These are phyloP conservation scores for Stygiomarasmius scandens DNA, from an alignment of 1,284 basidiomycete species.

Conservation along the genomic window DNA sequence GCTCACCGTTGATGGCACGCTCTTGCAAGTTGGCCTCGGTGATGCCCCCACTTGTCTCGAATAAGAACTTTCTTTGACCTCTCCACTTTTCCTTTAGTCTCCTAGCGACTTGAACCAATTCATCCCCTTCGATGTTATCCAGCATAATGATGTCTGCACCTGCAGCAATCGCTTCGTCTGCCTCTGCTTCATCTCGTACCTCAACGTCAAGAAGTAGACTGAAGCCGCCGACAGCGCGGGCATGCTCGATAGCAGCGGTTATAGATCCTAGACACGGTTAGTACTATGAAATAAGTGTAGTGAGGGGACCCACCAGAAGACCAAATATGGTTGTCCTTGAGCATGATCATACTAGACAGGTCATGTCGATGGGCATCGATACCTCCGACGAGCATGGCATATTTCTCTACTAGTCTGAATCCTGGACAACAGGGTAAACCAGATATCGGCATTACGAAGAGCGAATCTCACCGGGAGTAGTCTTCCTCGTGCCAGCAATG, in stretches of 20 bases:
- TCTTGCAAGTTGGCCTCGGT: constrained; percentile 82
- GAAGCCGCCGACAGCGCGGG: constrained; percentile 91
- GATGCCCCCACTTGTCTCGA: constrained; percentile 93
- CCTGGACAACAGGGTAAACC: constrained; percentile 43
- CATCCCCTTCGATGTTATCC: constrained; percentile 87
- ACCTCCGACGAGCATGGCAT: constrained; percentile 97
- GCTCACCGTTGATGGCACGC: constrained; percentile 74
- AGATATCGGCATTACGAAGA: not conserved
- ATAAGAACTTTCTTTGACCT: constrained; percentile 80
- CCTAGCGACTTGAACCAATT: constrained; percentile 69
- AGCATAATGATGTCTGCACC: constrained; percentile 99
- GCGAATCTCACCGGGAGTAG: constrained; percentile 79
- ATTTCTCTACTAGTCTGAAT: constrained; percentile 97
- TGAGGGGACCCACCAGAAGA: constrained; percentile 68
- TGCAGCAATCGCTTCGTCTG: constrained; percentile 93
- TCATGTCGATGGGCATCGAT: constrained; percentile 97
- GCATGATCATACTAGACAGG: constrained; percentile 98
- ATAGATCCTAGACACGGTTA: constrained; percentile 71
- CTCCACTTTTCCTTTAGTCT: constrained; percentile 77
- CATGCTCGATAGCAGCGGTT: constrained; percentile 82
- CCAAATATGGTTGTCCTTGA: constrained; percentile 99
- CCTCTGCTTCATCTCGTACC: constrained; percentile 86
- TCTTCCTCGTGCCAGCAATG: constrained; percentile 96
- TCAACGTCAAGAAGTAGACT: constrained; percentile 94
- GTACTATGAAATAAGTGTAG: not conserved